Evolutionary conservation across 139 green algal species (phyloP).

Genomic region (Astrephomene gubernaculifera): DNA sequence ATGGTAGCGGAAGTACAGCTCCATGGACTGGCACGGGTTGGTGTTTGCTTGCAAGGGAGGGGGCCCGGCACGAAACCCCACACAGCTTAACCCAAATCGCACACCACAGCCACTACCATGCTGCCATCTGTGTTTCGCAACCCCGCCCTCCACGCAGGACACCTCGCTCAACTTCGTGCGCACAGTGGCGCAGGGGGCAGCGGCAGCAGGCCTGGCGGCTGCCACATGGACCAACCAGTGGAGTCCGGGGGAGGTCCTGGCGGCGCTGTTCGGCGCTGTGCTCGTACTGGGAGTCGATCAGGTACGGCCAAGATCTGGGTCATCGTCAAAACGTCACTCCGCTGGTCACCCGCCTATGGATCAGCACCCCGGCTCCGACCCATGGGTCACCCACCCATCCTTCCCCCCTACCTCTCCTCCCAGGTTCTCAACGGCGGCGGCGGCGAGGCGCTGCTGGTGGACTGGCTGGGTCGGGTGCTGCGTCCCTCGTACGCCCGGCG

Average conservation of each 20-base stretch:
- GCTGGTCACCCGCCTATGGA: neutral
- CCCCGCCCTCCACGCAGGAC: slow-evolving; percentile 57
- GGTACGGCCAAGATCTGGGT: no score
- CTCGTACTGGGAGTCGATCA: slow-evolving; percentile 76
- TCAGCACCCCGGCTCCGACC: neutral
- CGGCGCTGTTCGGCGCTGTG: slow-evolving; percentile 55
- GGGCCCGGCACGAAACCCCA: no score
- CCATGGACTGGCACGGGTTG: no score
- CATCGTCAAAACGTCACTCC: no score
- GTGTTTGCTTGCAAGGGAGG: no score
- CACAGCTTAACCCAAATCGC: no score
- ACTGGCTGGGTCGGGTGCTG: slow-evolving; percentile 75
- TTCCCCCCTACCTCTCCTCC: neutral
- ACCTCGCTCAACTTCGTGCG: slow-evolving; percentile 77
- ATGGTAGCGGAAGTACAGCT: no score
- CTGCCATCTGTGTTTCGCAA: no score
- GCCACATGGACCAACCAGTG: slow-evolving; percentile 47
- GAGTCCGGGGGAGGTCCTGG: slow-evolving; percentile 37
- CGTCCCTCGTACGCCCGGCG: slow-evolving; percentile 68
- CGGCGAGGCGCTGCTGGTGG: slow-evolving; percentile 82
- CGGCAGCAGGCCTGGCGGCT: slow-evolving; percentile 70
- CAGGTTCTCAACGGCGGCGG: slow-evolving; percentile 77
- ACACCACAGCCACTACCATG: no score
- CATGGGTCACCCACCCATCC: neutral
- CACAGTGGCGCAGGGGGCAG: slow-evolving; percentile 55